These are phyloP conservation scores for Arabidopsis suecica DNA, from an alignment of 345 rosid genomes.

Conservation along the genomic window DNA sequence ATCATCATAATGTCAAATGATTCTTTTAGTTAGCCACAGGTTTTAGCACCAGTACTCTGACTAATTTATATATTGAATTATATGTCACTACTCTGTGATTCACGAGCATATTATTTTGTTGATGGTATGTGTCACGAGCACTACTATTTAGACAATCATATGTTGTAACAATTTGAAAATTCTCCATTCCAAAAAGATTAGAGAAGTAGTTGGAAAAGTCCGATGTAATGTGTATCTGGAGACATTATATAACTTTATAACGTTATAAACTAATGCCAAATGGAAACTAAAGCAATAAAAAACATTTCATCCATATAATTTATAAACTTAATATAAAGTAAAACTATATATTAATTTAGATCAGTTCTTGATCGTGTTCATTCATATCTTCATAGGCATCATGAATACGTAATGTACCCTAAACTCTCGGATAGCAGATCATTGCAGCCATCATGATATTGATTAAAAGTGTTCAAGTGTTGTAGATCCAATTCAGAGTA, in stretches of 20 bases:
- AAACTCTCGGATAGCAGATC: slow-evolving; percentile 9
- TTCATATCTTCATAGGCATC: slow-evolving; percentile 15
- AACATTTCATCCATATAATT: too few relatives aligned
- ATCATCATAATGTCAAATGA: too few relatives aligned
- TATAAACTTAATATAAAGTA: background rate
- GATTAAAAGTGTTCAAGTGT: slow-evolving; percentile 20
- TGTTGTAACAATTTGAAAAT: background rate
- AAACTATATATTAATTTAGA: background rate
- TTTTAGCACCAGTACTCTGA: too few relatives aligned
- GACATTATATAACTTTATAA: too few relatives aligned
- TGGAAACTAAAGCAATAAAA: background rate
- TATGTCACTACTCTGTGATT: background rate
- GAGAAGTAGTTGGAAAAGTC: background rate
- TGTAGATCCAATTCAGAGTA: slow-evolving; percentile 32
- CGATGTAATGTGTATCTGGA: background rate
- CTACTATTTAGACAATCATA: background rate
- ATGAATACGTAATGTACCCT: slow-evolving; percentile 18
- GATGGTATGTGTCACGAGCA: background rate
- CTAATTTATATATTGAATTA: background rate
- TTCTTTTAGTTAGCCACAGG: too few relatives aligned
- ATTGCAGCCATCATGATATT: background rate
- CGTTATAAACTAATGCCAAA: background rate
- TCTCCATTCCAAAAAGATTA: too few relatives aligned
- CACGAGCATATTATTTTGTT: background rate
- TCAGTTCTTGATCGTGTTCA: slow-evolving; percentile 1